Percentiles rank a stretch among this genome's conserved stretches.
phyloP scores from a whole-genome alignment of 257 asterid genomes.

The Nicotiana tomentosiformis region DNA sequence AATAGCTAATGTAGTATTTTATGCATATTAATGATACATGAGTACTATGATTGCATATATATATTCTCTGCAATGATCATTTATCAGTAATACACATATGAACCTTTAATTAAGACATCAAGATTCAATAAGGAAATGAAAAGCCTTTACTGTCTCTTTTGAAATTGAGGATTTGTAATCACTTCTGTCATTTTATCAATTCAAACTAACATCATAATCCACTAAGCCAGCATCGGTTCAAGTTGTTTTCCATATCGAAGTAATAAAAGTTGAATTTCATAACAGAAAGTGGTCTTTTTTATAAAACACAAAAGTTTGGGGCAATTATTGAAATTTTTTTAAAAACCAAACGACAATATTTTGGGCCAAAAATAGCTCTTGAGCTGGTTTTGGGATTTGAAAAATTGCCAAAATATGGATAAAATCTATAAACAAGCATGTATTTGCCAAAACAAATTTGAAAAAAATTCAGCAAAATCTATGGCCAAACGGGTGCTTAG shows the following conservation, averaged over 20 bases:
- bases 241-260: neutral
- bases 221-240: neutral
- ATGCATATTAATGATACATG: neutral
- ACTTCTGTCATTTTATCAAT: neutral
- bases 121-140: neutral
- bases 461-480: too few species aligned
- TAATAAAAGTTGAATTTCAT: neutral
- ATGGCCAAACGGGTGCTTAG: too few species aligned
- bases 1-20: neutral
- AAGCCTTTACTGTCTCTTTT: neutral
- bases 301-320: too few species aligned
- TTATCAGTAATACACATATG: neutral
- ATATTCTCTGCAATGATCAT: neutral
- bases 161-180: neutral
- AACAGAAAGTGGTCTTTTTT: too few species aligned
- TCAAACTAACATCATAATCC: neutral
- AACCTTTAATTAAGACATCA: neutral
- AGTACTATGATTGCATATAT: too few species aligned
- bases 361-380: too few species aligned
- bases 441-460: too few species aligned
- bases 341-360: too few species aligned
- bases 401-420: too few species aligned
- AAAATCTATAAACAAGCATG: too few species aligned
- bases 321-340: too few species aligned
- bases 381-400: too few species aligned